Evolutionary conservation across 441 rosid species (phyloP).

Genomic region (Pelargonium fulgidum): DNA sequence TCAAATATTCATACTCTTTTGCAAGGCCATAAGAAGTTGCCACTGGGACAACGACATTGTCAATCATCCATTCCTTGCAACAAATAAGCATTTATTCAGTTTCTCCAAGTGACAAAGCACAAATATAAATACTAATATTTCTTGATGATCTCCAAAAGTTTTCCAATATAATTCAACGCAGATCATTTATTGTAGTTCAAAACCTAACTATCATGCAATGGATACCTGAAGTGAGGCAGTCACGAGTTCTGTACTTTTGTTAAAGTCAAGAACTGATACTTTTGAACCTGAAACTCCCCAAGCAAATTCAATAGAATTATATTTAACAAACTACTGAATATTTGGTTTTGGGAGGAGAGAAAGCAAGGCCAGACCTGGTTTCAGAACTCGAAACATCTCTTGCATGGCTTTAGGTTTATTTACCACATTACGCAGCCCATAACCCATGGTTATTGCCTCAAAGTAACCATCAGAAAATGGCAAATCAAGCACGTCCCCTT

Average conservation of each 20-base stretch:
- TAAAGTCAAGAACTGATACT: conserved; percentile 69
- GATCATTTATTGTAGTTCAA: not conserved
- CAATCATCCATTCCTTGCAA: conserved; percentile 70
- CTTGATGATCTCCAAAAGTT: not conserved
- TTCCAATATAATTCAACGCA: not conserved
- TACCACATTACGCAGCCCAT: conserved; percentile 70
- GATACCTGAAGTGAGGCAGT: conserved; percentile 60
- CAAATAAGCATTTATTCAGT: conserved; percentile 12
- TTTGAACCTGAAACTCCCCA: conserved; percentile 45
- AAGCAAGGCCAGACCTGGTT: conserved; percentile 42
- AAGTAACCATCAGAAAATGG: conserved; percentile 60
- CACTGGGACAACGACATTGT: conserved; percentile 67
- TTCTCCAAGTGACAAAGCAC: too few species aligned
- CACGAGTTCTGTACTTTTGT: conserved; percentile 47
- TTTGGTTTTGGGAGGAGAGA: not conserved
- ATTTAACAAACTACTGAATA: not conserved
- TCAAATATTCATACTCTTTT: conserved; percentile 66
- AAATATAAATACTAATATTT: too few species aligned
- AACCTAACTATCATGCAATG: not conserved
- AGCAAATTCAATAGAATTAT: conserved; percentile 6
- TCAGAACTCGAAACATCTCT: conserved; percentile 65
- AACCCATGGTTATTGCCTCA: conserved; percentile 81
- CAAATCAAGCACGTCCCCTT: conserved; percentile 72
- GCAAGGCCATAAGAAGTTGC: conserved; percentile 62
- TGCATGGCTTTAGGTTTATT: conserved; percentile 53